phyloP scores from a whole-genome alignment of 1,284 basidiomycete species.

The Volvariella surrecta region DNA sequence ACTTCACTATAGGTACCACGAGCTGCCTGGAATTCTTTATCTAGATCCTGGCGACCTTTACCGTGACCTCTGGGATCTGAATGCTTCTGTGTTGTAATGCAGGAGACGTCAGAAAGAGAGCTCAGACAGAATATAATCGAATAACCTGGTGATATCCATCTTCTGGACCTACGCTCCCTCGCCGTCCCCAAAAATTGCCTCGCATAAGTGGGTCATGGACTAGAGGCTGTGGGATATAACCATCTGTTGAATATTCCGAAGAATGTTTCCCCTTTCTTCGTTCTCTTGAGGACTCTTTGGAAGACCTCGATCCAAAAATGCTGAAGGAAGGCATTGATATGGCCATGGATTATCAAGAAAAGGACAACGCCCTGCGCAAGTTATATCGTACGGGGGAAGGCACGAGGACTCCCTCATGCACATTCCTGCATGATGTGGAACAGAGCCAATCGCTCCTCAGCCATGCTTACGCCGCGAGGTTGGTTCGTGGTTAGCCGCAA shows the following conservation, averaged over 20 bases:
- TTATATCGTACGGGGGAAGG: neutral
- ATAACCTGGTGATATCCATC: too few species aligned
- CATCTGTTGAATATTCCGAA: neutral
- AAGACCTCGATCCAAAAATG: slow-evolving; percentile 15
- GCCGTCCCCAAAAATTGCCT: too few species aligned
- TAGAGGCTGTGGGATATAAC: neutral
- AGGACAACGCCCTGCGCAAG: neutral
- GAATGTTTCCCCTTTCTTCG: neutral
- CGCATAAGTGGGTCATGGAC: neutral
- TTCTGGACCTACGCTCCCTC: too few species aligned
- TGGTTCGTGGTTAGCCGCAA: too few species aligned
- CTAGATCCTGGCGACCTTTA: too few species aligned
- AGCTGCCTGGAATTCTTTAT: too few species aligned
- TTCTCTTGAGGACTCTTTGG: neutral
- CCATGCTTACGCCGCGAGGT: slow-evolving; percentile 4
- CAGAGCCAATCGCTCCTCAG: slow-evolving; percentile 3
- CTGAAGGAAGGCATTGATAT: slow-evolving; percentile 18
- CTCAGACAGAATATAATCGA: too few species aligned
- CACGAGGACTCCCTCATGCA: slow-evolving; percentile 17
- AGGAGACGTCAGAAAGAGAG: too few species aligned
- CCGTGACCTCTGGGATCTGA: too few species aligned
- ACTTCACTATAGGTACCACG: too few species aligned
- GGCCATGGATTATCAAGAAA: slow-evolving; percentile 2
- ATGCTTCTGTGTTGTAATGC: too few species aligned
- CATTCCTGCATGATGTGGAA: slow-evolving; percentile 1